Base-by-base conservation (phyloP, 2,329 filamentous ascomycete genomes). In the Emmonsiellopsis sp. region DNA sequence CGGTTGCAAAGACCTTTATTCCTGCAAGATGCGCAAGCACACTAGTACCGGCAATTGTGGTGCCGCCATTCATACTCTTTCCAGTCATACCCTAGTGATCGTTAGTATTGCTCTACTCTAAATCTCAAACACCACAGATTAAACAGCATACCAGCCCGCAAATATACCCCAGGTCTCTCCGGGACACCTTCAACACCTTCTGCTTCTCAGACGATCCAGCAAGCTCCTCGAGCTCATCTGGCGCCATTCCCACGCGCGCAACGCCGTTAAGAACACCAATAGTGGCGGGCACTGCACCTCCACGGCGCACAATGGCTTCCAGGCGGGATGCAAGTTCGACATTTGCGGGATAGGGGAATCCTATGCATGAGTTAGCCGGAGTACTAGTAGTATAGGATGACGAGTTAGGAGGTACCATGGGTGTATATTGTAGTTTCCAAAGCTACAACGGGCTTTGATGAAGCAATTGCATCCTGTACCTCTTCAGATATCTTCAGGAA, bases 371-470 rank as follows among this genome's bases (percentile, higher is more conserved):
- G 4, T 49, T 49, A 38, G 40, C 34, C 35, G 7, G 7, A 8
- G 54, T 26, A 51, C 35, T 51, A 51, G 50, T 35, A 52, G 32
- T 16, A 20, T 38, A 31, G 41, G 35, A 5, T 4, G 20, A 15
- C 7, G 26, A 30, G 20, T 31, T 9, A n/a, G 38, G 31, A 53
- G 63, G 51, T 70, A 77, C 90, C 91, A 72, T 98, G 93, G 1
- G 93, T 98, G 71, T 98, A 97, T 62, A 98, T 97, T 4, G 93
- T 95, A 1, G 89, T 90, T 71, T 98, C 93, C 4, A 98, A 79
- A 13, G 92, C 93, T 9, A 98, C 91, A 3, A 98, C 85, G 0
- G 93, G 92, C 63, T 83, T 84, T 54, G 84, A 83, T 10, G 82
- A 80, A 42, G 81, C 76, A 47, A 96, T 70, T 40, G 91, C 92